These are phyloP conservation scores for Coemansia sp. DNA, from an alignment of 192 early-diverging fungal species.

Conservation along the genomic window DNA sequence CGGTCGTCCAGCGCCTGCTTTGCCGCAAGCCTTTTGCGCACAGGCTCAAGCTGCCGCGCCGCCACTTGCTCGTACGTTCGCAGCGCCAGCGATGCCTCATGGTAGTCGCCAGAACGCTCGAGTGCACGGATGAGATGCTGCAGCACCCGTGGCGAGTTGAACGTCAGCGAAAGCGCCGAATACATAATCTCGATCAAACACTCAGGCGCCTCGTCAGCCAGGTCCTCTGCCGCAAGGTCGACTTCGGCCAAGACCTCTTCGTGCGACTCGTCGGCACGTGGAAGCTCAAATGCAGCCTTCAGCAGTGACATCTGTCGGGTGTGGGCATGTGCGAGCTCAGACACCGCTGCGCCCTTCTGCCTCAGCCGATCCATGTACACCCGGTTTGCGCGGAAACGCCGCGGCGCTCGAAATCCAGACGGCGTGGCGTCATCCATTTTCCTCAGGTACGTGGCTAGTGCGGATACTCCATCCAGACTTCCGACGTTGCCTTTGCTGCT, in stretches of 20 bases:
- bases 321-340: constrained; percentile 56
- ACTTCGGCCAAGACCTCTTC: constrained; percentile 58
- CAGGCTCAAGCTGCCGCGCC: constrained; percentile 44
- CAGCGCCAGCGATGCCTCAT: constrained; percentile 71
- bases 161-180: constrained; percentile 61
- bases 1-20: constrained; percentile 11
- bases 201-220: neutral
- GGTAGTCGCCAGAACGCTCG: constrained; percentile 64
- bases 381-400: constrained; percentile 55
- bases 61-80: constrained; percentile 60
- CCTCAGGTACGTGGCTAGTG: constrained; percentile 45
- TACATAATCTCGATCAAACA: constrained; percentile 62
- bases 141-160: constrained; percentile 66
- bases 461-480: constrained; percentile 5
- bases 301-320: constrained; percentile 61
- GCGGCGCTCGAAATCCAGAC: constrained; percentile 47
- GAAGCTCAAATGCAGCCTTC: constrained; percentile 56
- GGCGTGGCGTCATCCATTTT: constrained; percentile 47
- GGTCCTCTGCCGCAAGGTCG: constrained; percentile 60
- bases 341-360: constrained; percentile 24
- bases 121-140: constrained; percentile 62
- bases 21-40: constrained; percentile 20
- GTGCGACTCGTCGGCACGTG: constrained; percentile 61
- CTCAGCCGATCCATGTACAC: constrained; percentile 49
- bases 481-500: constrained; percentile 2